Evolutionary conservation across 2,329 filamentous ascomycete species (phyloP), one percentile per base, ranked within the genome.

Genomic region (Rhynchosporium secalis): DNA sequence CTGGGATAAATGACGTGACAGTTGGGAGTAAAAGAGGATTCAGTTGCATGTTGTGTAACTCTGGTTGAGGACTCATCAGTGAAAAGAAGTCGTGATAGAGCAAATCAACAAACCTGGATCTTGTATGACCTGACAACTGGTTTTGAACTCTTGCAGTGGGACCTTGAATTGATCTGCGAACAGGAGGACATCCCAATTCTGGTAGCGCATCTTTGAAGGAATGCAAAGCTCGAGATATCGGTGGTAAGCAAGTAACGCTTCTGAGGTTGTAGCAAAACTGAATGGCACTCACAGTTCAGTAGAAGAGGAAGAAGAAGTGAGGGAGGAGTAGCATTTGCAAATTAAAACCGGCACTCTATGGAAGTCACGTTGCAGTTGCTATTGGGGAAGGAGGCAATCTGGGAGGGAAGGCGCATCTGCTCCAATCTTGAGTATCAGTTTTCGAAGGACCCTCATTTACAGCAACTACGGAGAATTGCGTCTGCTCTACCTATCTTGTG

Each of bases 161-260:
- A 89, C 77, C 69, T 86, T 87, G 69, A 81, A 86, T 65, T 75
- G 76, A 15, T 79, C 78, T 0, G 90, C 88, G 73, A 96, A 96
- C 65, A 96, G 80, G 48, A 96, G 84, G 60, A 95, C 83, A 71
- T 96, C 92, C 92, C 91, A 96, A 71, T 91, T 86, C 69, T 91
- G 84, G 80, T 89, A 96, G 63, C 91, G 87, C 92, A 96, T 96
- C 62, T 70, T 51, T 59, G 36, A 36, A 31, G 28, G 43, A 57
- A 49, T 58, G 56, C 46, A 58, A 49, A 28, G 38, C 33, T 51
- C 26, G 20, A 33, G 40, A 20, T 26, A 15, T 43, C 36, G 6
- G 40, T 28, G 38, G 28, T 33, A 51, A 59, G 57, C 57, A 59
- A 59, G 57, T 51, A 59, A 46, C 43, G 47, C 57, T 59, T 46